Conservation (phyloP, 495 filamentous ascomycete genomes). For the Clohesyomyces aquaticus region DNA sequence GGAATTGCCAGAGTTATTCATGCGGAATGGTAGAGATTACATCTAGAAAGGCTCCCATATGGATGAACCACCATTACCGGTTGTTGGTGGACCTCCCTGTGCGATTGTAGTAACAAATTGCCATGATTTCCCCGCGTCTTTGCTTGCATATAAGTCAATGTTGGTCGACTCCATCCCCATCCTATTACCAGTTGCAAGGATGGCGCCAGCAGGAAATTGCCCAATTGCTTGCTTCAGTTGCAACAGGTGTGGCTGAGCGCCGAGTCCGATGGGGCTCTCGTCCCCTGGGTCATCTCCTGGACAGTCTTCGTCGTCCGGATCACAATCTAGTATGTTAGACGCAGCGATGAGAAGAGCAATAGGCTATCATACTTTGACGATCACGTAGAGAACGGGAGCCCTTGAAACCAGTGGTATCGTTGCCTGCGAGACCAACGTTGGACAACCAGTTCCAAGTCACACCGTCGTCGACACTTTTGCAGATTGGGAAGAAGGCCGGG, state of each 20-base stretch:
- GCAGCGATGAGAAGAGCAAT: too few relatives aligned
- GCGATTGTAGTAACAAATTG: constrained; percentile 3
- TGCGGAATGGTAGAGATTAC: too few relatives aligned
- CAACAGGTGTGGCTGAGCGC: neutral
- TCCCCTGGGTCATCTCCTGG: too few relatives aligned
- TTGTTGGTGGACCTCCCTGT: neutral
- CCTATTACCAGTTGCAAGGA: neutral
- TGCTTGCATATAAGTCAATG: constrained; percentile 10
- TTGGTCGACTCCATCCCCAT: neutral
- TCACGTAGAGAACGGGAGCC: too few relatives aligned
- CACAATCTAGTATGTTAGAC: too few relatives aligned
- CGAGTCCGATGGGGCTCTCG: too few relatives aligned
- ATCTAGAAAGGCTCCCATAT: constrained; percentile 20
- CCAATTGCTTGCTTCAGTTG: neutral
- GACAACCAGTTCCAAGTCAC: neutral
- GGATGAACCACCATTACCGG: neutral
- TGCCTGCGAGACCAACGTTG: neutral
- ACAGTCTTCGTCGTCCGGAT: too few relatives aligned
- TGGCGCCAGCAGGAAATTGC: neutral
- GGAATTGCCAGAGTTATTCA: too few relatives aligned
- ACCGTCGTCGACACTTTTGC: neutral
- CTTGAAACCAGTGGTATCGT: neutral
- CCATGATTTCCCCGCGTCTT: neutral
- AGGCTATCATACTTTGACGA: too few relatives aligned
- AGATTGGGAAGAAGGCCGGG: neutral